phyloP scores from a whole-genome alignment of 2,329 filamentous ascomycete genomes.

The Neopestalotiopsis sp. region DNA sequence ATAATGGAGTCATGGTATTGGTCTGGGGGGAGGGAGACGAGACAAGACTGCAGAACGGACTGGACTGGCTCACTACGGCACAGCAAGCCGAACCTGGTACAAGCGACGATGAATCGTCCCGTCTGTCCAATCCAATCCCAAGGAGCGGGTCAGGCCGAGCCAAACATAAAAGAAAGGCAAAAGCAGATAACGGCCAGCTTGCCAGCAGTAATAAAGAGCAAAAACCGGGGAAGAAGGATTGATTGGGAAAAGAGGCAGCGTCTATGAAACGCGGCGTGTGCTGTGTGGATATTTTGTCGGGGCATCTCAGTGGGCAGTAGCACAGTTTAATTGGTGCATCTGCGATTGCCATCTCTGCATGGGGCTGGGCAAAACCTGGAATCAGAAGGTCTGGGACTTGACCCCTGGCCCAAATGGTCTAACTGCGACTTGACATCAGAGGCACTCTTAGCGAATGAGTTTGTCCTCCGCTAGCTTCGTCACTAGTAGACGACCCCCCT shows the following conservation, averaged over 20 bases:
- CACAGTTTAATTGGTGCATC: conserved; percentile 15
- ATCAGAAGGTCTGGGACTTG: conserved; percentile 1
- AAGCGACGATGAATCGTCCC: not conserved
- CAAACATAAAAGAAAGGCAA: not conserved
- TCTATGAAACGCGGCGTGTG: conserved; percentile 14
- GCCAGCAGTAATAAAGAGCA: not conserved
- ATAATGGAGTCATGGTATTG: not conserved
- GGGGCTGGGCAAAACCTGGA: conserved; percentile 18
- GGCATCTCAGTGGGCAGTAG: not conserved
- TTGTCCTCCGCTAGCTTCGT: conserved; percentile 9
- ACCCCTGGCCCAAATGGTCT: not conserved
- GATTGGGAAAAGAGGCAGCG: conserved; percentile 8
- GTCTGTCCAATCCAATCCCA: not conserved
- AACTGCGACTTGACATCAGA: conserved; percentile 21
- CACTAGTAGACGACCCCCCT: conserved; percentile 3
- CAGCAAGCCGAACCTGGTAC: conserved; percentile 5
- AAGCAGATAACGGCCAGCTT: not conserved
- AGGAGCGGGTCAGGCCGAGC: conserved; percentile 14
- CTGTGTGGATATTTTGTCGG: not conserved
- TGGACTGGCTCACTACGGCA: not conserved
- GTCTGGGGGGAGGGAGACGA: not conserved
- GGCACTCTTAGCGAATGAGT: conserved; percentile 15
- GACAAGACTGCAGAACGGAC: not conserved
- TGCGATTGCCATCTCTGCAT: not conserved
- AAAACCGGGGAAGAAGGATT: not conserved